Evolutionary conservation across 805 yeast species (phyloP).

Genomic region (Saturnispora kantuleensis): DNA sequence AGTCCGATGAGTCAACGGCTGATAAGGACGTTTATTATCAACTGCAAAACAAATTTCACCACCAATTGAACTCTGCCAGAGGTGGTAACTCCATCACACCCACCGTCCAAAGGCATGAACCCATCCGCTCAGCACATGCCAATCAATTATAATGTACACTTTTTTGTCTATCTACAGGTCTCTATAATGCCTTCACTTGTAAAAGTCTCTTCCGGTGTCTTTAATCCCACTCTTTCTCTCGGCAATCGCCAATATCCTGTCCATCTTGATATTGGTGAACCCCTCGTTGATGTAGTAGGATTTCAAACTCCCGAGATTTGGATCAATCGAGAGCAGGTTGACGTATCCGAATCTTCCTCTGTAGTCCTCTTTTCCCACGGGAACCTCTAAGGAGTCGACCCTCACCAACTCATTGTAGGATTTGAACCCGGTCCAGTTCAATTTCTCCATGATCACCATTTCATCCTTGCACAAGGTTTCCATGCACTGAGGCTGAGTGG

Average conservation of each 20-base stretch:
- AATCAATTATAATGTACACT: too few species aligned
- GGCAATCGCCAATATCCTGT: slow-evolving; percentile 74
- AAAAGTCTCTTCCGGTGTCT: slow-evolving; percentile 51
- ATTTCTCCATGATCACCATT: slow-evolving; percentile 54
- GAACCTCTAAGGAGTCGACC: slow-evolving; percentile 37
- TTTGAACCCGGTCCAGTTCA: slow-evolving; percentile 56
- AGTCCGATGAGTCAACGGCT: too few species aligned
- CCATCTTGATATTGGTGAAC: slow-evolving; percentile 76
- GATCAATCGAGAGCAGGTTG: slow-evolving; percentile 35
- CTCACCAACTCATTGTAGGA: slow-evolving; percentile 53
- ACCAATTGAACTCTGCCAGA: too few species aligned
- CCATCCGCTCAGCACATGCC: too few species aligned
- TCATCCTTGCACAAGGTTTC: slow-evolving; percentile 56
- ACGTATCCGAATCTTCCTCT: slow-evolving; percentile 38
- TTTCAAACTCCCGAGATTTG: slow-evolving; percentile 27
- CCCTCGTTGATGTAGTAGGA: slow-evolving; percentile 57
- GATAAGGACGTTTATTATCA: too few species aligned
- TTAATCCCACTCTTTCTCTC: slow-evolving; percentile 54
- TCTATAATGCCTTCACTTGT: slow-evolving; percentile 6
- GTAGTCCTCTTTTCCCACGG: slow-evolving; percentile 17
- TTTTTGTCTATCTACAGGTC: not conserved
- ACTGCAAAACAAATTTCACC: too few species aligned
- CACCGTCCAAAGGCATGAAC: too few species aligned
- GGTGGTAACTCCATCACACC: too few species aligned
- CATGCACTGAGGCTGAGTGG: slow-evolving; percentile 51